Evolutionary conservation across 768 basidiomycete genomes (phyloP).

Genomic region (Lentinula detonsa): DNA sequence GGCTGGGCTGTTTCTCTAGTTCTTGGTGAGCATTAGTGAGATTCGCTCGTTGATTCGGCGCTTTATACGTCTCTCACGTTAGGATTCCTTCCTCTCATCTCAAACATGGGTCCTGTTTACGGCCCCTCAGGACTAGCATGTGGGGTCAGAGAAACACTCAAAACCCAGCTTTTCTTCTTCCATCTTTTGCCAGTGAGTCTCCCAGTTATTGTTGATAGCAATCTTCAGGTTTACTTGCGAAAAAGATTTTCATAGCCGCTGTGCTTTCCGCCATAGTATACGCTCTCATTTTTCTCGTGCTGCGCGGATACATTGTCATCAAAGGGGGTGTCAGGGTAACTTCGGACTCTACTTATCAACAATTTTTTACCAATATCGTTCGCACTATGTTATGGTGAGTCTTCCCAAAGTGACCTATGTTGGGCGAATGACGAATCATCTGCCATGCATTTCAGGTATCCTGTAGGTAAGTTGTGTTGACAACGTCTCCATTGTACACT

Average conservation of each 20-base stretch:
- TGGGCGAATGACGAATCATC: background rate
- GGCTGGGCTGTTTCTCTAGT: constrained; percentile 51
- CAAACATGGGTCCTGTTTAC: constrained; percentile 35
- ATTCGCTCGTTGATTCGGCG: background rate
- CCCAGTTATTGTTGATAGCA: background rate
- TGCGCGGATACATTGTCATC: constrained; percentile 50
- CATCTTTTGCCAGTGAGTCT: constrained; percentile 53
- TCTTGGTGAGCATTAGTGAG: constrained; percentile 34
- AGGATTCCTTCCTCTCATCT: constrained; percentile 32
- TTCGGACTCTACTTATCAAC: constrained; percentile 44
- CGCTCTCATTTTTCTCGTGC: constrained; percentile 53
- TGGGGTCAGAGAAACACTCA: constrained; percentile 37
- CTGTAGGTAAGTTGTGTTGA: constrained; percentile 38
- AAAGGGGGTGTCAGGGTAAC: constrained; percentile 46
- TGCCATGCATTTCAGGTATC: constrained; percentile 37
- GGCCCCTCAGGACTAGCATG: constrained; percentile 48
- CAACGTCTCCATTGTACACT: background rate
- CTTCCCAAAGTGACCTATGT: constrained; percentile 1
- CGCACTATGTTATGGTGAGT: constrained; percentile 67
- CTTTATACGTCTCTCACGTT: constrained; percentile 2
- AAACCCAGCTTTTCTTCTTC: constrained; percentile 40
- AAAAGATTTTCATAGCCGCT: constrained; percentile 53
- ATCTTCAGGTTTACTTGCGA: background rate
- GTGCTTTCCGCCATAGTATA: constrained; percentile 51
- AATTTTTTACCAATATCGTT: constrained; percentile 56